Conservation (phyloP, 768 basidiomycete genomes). For the Podaxis pistillaris region DNA sequence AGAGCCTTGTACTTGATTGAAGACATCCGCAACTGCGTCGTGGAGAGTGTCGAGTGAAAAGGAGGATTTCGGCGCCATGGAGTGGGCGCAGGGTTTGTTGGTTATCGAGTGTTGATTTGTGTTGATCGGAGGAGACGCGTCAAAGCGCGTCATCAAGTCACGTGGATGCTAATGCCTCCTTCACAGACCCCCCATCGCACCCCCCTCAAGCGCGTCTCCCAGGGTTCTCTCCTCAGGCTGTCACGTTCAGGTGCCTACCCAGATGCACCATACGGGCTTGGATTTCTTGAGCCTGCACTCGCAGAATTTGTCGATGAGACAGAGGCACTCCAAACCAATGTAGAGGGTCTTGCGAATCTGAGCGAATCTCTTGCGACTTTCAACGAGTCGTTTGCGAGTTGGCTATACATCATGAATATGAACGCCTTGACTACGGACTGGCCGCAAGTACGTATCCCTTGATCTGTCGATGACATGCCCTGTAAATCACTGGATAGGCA, state of each 20-base stretch:
- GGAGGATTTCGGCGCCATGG: conserved; percentile 16
- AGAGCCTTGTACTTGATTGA: conserved; percentile 79
- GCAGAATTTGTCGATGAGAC: conserved; percentile 88
- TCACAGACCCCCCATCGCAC: conserved; percentile 64
- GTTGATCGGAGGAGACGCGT: conserved; percentile 8
- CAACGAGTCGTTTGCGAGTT: conserved; percentile 93
- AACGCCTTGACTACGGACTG: conserved; percentile 93
- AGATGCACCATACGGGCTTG: conserved; percentile 80
- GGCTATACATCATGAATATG: conserved; percentile 91
- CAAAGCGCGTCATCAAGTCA: conserved; percentile 10
- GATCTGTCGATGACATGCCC: neutral
- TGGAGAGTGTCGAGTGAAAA: conserved; percentile 30
- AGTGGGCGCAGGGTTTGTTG: neutral
- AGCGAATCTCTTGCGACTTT: conserved; percentile 78
- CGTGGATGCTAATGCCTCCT: conserved; percentile 20
- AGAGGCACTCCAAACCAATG: conserved; percentile 73
- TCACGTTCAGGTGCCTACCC: conserved; percentile 73
- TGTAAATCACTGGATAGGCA: conserved; percentile 37
- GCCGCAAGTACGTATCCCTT: conserved; percentile 60
- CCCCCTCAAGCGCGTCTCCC: conserved; percentile 86
- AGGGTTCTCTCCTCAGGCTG: conserved; percentile 84
- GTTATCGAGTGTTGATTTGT: conserved; percentile 3
- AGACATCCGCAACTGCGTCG: conserved; percentile 42
- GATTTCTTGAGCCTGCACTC: conserved; percentile 82
- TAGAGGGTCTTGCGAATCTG: conserved; percentile 68